These are phyloP conservation scores for Glycine soja DNA, from an alignment of 306 rosid species.

Conservation along the genomic window DNA sequence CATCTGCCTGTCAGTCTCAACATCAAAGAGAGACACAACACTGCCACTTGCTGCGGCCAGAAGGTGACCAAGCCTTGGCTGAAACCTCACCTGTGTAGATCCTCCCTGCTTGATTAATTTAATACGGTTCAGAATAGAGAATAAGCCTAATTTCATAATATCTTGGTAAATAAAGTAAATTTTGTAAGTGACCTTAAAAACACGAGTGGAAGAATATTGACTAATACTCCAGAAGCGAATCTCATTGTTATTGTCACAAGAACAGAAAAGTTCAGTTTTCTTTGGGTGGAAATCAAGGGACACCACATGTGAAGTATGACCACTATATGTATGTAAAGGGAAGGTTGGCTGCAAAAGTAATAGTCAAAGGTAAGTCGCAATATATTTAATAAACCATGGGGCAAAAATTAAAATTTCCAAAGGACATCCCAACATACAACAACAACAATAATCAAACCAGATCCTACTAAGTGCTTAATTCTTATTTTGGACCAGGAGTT, in stretches of 20 bases:
- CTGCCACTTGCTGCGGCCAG: conserved; percentile 83
- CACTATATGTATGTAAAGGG: conserved; percentile 59
- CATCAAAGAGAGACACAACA: conserved; percentile 81
- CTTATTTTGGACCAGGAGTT: background rate
- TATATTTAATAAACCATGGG: background rate
- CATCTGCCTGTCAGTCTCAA: conserved; percentile 75
- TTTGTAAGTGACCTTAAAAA: conserved; percentile 66
- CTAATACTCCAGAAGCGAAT: conserved; percentile 83
- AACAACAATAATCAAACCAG: conserved; percentile 5
- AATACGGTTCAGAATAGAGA: conserved; percentile 51
- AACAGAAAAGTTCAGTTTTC: conserved; percentile 86
- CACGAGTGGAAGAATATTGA: conserved; percentile 64
- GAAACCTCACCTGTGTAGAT: conserved; percentile 84
- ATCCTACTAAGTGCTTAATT: background rate
- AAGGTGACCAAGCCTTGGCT: conserved; percentile 78
- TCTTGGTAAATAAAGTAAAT: conserved; percentile 40
- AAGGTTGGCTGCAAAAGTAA: conserved; percentile 78
- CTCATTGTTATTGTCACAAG: conserved; percentile 88
- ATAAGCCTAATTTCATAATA: conserved; percentile 44
- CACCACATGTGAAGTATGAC: conserved; percentile 74
- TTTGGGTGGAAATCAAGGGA: conserved; percentile 97
- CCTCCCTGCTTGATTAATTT: conserved; percentile 74
- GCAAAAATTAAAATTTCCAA: conserved; percentile 3
- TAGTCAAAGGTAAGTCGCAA: conserved; percentile 32
- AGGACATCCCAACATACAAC: background rate